phyloP scores from a whole-genome alignment of 2,329 filamentous ascomycete species.

The Aspergillus puulaauensis region DNA sequence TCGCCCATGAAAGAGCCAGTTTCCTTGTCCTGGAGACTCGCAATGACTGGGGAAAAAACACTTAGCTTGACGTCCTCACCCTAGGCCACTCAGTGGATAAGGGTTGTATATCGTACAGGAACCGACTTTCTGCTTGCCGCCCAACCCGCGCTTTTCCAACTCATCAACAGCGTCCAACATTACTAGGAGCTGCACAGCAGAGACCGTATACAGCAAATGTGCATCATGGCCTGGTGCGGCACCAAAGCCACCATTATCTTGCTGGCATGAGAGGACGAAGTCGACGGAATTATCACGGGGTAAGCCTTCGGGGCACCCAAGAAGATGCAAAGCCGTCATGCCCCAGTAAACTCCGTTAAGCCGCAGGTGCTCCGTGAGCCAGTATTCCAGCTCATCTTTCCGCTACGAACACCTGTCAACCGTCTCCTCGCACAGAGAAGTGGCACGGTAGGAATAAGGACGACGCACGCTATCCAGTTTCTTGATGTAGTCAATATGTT shows the following conservation, averaged over 20 bases:
- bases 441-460: slow-evolving; percentile 23
- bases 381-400: slow-evolving; percentile 95
- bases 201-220: slow-evolving; percentile 94
- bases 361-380: slow-evolving; percentile 94
- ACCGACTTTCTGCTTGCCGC: slow-evolving; percentile 70
- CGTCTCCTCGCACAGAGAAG: slow-evolving; percentile 21
- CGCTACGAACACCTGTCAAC: slow-evolving; percentile 55
- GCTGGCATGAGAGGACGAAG: slow-evolving; percentile 94
- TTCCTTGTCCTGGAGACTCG: slow-evolving; percentile 73
- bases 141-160: slow-evolving; percentile 68
- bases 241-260: slow-evolving; percentile 85
- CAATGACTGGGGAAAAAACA: slow-evolving; percentile 60
- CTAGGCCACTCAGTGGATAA: slow-evolving; percentile 14
- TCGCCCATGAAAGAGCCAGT: slow-evolving; percentile 91
- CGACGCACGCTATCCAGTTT: slow-evolving; percentile 76
- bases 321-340: slow-evolving; percentile 79
- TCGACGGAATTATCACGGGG: slow-evolving; percentile 78
- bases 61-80: slow-evolving; percentile 19
- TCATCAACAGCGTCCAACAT: slow-evolving; percentile 82
- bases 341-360: slow-evolving; percentile 98
- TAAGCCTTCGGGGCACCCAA: slow-evolving; percentile 77
- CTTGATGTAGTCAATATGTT: slow-evolving; percentile 90
- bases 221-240: slow-evolving; percentile 92
- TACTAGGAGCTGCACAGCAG: slow-evolving; percentile 88
- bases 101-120: slow-evolving; percentile 71